phyloP scores from a whole-genome alignment of 139 green algal species.

The Protoeuglena noctilucae region DNA sequence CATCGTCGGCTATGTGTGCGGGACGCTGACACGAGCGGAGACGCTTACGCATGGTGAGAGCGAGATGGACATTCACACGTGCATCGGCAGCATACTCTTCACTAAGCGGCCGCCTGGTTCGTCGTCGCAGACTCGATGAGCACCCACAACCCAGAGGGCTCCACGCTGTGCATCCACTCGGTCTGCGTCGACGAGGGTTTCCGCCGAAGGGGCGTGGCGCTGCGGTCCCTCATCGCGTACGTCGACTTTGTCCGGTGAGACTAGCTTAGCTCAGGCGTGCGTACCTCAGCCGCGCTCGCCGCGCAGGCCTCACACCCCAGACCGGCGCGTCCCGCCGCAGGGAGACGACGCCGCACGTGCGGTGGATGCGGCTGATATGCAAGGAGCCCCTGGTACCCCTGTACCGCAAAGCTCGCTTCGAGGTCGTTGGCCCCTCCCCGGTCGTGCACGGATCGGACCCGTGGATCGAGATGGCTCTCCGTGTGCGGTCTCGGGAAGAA shows the following conservation, averaged over 20 bases:
- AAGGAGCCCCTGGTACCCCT: slow-evolving; percentile 3
- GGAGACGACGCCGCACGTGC: not conserved
- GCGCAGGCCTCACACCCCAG: too few relatives aligned
- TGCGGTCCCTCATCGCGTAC: slow-evolving; percentile 1
- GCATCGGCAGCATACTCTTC: too few relatives aligned
- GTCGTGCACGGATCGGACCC: slow-evolving; percentile 9
- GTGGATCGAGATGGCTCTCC: slow-evolving; percentile 9
- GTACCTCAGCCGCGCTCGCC: too few relatives aligned
- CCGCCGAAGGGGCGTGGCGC: slow-evolving; percentile 1
- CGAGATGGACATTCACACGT: too few relatives aligned
- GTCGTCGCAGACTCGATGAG: slow-evolving; percentile 9
- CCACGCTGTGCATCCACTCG: slow-evolving; percentile 6
- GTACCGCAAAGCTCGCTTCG: slow-evolving; percentile 4
- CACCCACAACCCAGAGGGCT: slow-evolving; percentile 3
- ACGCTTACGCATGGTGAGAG: slow-evolving; percentile 9
- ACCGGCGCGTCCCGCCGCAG: too few relatives aligned
- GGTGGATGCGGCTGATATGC: slow-evolving; percentile 6
- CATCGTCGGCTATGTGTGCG: slow-evolving; percentile 7
- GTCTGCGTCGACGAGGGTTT: not conserved
- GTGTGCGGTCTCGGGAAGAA: not conserved
- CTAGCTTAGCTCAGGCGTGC: too few relatives aligned
- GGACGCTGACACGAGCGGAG: slow-evolving; percentile 5
- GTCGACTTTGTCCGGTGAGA: not conserved
- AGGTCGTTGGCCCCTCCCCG: not conserved
- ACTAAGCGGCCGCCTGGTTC: too few relatives aligned